Conservation (phyloP, 2,329 filamentous ascomycete genomes). For the Trichoderma sp. region DNA sequence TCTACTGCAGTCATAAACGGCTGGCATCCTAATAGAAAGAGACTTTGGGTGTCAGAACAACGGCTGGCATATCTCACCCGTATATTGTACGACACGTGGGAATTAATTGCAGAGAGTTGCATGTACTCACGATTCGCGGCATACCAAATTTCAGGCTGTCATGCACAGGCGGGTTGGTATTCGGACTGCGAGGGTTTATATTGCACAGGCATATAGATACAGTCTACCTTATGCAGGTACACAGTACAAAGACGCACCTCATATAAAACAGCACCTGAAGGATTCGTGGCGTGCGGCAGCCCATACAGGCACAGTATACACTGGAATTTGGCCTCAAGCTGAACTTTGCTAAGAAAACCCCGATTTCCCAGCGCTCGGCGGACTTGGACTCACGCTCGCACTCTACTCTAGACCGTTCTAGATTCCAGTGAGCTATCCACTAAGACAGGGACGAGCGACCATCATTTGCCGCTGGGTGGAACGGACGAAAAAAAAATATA, state of each 20-base stretch:
- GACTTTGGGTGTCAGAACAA: background rate
- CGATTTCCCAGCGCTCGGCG: background rate
- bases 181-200: background rate
- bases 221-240: background rate
- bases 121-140: background rate
- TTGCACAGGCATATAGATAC: background rate
- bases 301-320: background rate
- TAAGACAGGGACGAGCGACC: constrained; percentile 22
- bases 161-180: background rate
- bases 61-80: background rate
- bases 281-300: background rate
- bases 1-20: background rate
- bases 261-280: background rate
- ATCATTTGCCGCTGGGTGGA: background rate
- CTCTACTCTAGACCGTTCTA: constrained; percentile 25
- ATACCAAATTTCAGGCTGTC: background rate
- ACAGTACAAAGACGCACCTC: background rate
- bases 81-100: background rate
- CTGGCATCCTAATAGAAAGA: background rate
- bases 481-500: background rate
- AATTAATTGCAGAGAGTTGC: background rate
- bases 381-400: constrained; percentile 17
- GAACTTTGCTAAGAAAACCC: background rate
- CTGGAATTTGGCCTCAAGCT: background rate
- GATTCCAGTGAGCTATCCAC: constrained; percentile 20